Conservation (phyloP, 176 grass and related monocot species). For the Musa itinerans region DNA sequence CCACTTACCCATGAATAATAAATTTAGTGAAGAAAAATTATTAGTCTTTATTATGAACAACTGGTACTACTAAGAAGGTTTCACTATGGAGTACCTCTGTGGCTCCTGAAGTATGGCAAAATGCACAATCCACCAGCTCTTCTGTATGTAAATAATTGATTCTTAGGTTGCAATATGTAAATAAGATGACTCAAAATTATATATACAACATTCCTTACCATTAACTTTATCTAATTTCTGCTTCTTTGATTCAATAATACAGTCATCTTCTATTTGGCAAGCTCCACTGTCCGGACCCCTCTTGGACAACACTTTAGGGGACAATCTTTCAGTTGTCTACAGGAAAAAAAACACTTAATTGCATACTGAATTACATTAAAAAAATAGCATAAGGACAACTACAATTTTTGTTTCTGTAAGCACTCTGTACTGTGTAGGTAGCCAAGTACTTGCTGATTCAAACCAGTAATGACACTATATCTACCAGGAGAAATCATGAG, state of each 20-base stretch:
- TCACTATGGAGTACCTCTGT: slow-evolving; percentile 34
- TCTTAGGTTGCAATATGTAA: not conserved
- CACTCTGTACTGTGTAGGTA: too few relatives aligned
- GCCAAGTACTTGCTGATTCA: too few relatives aligned
- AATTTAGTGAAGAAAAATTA: not conserved
- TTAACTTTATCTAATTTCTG: slow-evolving; percentile 38
- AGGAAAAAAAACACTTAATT: not conserved
- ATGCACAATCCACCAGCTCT: slow-evolving; percentile 50
- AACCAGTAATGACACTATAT: too few relatives aligned
- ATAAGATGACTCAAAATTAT: not conserved
- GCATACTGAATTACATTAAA: not conserved
- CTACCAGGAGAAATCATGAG: not conserved
- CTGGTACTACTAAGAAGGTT: too few relatives aligned
- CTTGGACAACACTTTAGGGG: slow-evolving; percentile 30
- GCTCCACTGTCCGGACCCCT: slow-evolving; percentile 16
- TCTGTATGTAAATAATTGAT: slow-evolving; percentile 24
- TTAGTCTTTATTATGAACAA: not conserved
- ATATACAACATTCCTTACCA: slow-evolving; percentile 15
- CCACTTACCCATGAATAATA: slow-evolving; percentile 10
- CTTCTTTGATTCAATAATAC: slow-evolving; percentile 52
- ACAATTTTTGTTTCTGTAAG: too few relatives aligned
- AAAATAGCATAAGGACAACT: too few relatives aligned
- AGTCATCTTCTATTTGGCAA: slow-evolving; percentile 14
- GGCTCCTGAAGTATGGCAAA: slow-evolving; percentile 55
- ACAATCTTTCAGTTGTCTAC: slow-evolving; percentile 44